Percentiles rank a stretch among this genome's conserved stretches.
Evolutionary conservation across 805 yeast species (phyloP).

Genomic region (Candida ortonii): DNA sequence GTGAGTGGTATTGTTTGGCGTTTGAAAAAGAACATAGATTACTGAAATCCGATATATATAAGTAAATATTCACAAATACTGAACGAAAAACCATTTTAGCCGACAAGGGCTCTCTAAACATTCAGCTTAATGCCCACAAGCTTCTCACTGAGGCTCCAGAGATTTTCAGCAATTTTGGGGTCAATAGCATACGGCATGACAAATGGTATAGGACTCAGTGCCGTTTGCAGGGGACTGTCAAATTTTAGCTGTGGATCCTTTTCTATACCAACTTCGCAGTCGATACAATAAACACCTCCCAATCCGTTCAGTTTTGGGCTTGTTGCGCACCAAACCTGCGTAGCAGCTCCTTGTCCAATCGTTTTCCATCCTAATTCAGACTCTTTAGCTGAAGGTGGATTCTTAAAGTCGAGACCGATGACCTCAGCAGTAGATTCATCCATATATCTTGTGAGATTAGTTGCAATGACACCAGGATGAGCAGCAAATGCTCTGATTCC

Average conservation of each 20-base stretch:
- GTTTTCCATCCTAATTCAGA: conserved; percentile 2
- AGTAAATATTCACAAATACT: too few relatives aligned
- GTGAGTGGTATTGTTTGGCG: conserved; percentile 39
- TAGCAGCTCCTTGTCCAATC: conserved; percentile 6
- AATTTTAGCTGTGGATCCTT: too few relatives aligned
- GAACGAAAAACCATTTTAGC: too few relatives aligned
- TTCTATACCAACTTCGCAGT: conserved; percentile 1
- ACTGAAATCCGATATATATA: too few relatives aligned
- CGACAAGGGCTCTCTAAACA: too few relatives aligned
- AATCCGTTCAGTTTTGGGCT: conserved; percentile 4
- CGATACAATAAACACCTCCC: conserved; percentile 5
- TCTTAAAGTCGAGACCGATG: background rate
- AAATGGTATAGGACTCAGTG: background rate
- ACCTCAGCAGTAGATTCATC: background rate
- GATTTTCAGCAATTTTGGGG: conserved; percentile 5
- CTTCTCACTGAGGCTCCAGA: conserved; percentile 4
- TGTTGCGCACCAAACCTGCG: conserved; percentile 6
- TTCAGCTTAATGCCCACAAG: too few relatives aligned
- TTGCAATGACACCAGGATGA: conserved; percentile 7
- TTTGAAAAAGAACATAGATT: too few relatives aligned
- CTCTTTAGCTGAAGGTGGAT: too few relatives aligned
- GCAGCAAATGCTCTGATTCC: conserved; percentile 6
- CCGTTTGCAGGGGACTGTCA: too few relatives aligned
- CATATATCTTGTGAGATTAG: conserved; percentile 6
- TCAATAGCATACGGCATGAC: conserved; percentile 5